phyloP scores from a whole-genome alignment of 257 asterid species.

The Fraxinus excelsior region DNA sequence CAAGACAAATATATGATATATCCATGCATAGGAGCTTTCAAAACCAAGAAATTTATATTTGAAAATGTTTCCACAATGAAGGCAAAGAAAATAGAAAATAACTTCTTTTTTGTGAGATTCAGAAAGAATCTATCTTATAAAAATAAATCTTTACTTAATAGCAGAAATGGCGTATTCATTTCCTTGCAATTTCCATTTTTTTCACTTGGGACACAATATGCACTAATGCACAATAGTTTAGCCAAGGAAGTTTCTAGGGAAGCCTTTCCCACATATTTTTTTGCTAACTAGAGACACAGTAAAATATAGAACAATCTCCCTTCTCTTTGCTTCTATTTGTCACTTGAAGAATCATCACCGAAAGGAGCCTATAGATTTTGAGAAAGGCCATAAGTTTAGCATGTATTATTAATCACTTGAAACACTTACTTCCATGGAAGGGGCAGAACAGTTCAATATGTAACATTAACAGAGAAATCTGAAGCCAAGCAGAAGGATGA shows the following conservation, averaged over 20 bases:
- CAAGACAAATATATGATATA: slow-evolving; percentile 15
- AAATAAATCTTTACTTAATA: not conserved
- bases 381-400: not conserved
- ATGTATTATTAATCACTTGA: not conserved
- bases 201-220: not conserved
- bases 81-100: not conserved
- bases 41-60: not conserved
- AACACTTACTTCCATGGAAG: not conserved
- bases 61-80: not conserved
- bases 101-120: not conserved
- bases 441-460: not conserved
- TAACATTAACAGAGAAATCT: not conserved
- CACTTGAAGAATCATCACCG: not conserved
- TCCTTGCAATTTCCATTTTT: not conserved
- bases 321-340: not conserved
- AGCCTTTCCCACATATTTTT: not conserved
- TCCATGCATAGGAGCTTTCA: not conserved
- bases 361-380: not conserved
- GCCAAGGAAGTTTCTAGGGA: not conserved
- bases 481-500: not conserved
- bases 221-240: not conserved
- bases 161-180: not conserved
- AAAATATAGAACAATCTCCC: not conserved
- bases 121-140: not conserved
- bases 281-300: not conserved